These are phyloP conservation scores for Cupressus sempervirens DNA, from an alignment of 75 land plant genomes.

Conservation along the genomic window DNA sequence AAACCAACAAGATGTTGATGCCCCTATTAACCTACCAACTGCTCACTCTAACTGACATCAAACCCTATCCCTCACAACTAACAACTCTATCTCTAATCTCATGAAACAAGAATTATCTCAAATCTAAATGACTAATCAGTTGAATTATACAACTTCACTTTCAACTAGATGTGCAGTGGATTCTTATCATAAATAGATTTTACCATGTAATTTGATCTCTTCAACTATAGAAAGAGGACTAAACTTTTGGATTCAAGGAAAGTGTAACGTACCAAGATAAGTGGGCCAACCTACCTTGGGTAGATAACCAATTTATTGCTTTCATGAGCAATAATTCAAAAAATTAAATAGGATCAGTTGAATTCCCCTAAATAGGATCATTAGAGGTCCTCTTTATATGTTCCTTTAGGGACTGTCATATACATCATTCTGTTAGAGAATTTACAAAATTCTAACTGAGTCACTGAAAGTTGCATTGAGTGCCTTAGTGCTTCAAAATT, in stretches of 20 bases:
- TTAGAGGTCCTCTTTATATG: background rate
- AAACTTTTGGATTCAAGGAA: too few relatives aligned
- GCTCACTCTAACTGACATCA: background rate
- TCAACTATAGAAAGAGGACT: too few relatives aligned
- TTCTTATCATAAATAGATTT: too few relatives aligned
- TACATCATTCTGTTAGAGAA: background rate
- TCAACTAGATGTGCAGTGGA: too few relatives aligned
- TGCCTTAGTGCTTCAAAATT: background rate
- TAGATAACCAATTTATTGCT: too few relatives aligned
- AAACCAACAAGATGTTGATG: background rate
- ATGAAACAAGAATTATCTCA: background rate
- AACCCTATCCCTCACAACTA: background rate
- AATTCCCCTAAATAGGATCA: background rate
- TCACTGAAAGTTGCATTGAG: background rate
- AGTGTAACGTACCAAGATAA: too few relatives aligned
- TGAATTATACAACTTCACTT: too few relatives aligned
- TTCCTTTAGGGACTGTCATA: background rate
- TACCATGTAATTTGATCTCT: too few relatives aligned
- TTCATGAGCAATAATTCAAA: too few relatives aligned
- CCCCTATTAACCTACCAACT: background rate
- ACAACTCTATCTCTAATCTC: background rate
- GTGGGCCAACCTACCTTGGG: too few relatives aligned
- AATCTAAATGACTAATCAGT: too few relatives aligned
- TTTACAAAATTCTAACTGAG: background rate
- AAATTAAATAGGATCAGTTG: background rate